Evolutionary conservation across 2,329 filamentous ascomycete genomes (phyloP).

Genomic region (Colletotrichum salicis): DNA sequence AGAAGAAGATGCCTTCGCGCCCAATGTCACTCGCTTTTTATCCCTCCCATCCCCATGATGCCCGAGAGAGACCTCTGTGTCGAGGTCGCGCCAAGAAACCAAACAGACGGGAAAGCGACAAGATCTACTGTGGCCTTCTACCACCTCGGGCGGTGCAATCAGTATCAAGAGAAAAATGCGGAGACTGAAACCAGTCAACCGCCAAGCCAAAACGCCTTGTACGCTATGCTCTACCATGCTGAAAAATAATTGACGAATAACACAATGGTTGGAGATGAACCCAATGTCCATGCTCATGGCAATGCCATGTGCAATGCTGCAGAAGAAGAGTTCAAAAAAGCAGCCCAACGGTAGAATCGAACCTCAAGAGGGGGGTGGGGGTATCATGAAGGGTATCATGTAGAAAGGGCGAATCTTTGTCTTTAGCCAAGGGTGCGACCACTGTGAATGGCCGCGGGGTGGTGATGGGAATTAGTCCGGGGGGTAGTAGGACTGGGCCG

Average conservation of each 20-base stretch:
- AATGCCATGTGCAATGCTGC: conserved; percentile 32
- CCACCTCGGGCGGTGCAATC: conserved; percentile 27
- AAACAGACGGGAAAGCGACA: conserved; percentile 30
- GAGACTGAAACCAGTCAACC: conserved; percentile 38
- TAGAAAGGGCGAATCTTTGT: conserved; percentile 26
- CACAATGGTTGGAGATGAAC: conserved; percentile 29
- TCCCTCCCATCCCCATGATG: conserved; percentile 25
- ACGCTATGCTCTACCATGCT: conserved; percentile 53
- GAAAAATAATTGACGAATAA: conserved; percentile 39
- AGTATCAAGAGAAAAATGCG: conserved; percentile 31
- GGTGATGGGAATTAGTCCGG: conserved; percentile 44
- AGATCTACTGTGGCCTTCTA: conserved; percentile 33
- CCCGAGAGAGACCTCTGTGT: conserved; percentile 25
- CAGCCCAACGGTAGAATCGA: conserved; percentile 33
- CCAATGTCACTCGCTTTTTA: conserved; percentile 33
- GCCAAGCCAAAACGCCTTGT: conserved; percentile 46
- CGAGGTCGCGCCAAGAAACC: conserved; percentile 28
- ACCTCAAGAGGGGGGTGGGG: conserved; percentile 34
- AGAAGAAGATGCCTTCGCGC: conserved; percentile 16
- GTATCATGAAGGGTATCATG: conserved; percentile 41
- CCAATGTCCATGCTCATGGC: conserved; percentile 29
- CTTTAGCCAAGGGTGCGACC: conserved; percentile 62
- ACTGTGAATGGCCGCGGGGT: conserved; percentile 61
- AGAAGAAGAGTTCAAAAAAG: conserved; percentile 25
- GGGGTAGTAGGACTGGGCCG: conserved; percentile 49